These are phyloP conservation scores for Xylaria sp. DNA, from an alignment of 2,329 filamentous ascomycete species.

Conservation along the genomic window DNA sequence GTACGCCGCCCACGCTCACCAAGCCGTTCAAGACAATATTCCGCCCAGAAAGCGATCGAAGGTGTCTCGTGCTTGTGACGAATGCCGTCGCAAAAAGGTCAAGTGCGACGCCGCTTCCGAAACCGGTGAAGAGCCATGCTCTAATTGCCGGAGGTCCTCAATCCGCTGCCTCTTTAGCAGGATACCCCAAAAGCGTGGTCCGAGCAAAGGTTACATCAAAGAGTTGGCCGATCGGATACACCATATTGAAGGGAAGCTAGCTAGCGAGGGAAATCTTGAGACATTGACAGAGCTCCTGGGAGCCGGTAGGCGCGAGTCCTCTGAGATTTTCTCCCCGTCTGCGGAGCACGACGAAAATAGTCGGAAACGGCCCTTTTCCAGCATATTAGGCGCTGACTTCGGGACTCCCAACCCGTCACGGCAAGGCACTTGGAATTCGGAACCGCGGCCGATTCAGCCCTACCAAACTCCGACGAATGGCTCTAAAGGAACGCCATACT, in stretches of 20 bases:
- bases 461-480: conserved; percentile 52
- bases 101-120: conserved; percentile 87
- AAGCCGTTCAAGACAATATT: conserved; percentile 63
- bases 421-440: conserved; percentile 60
- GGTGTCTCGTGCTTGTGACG: conserved; percentile 88
- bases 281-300: conserved; percentile 57
- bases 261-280: conserved; percentile 61
- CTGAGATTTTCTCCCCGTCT: conserved; percentile 65
- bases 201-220: conserved; percentile 95
- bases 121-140: conserved; percentile 77
- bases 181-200: conserved; percentile 87
- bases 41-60: conserved; percentile 83
- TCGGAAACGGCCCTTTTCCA: conserved; percentile 53
- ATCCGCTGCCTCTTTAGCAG: conserved; percentile 86
- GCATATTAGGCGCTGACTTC: conserved; percentile 52
- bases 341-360: conserved; percentile 54
- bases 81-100: conserved; percentile 89
- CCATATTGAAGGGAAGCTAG: conserved; percentile 82
- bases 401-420: conserved; percentile 56
- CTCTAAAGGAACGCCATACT: conserved; percentile 49
- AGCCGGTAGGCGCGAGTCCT: conserved; percentile 52
- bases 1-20: conserved; percentile 50
- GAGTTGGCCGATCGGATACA: conserved; percentile 88
- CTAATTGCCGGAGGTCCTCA: conserved; percentile 81
- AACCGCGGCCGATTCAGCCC: conserved; percentile 58